Percentiles rank a stretch among this genome's conserved stretches.
These are phyloP conservation scores for Chimonanthus salicifolius DNA, from an alignment of 164 flowering plant genomes.

Conservation along the genomic window DNA sequence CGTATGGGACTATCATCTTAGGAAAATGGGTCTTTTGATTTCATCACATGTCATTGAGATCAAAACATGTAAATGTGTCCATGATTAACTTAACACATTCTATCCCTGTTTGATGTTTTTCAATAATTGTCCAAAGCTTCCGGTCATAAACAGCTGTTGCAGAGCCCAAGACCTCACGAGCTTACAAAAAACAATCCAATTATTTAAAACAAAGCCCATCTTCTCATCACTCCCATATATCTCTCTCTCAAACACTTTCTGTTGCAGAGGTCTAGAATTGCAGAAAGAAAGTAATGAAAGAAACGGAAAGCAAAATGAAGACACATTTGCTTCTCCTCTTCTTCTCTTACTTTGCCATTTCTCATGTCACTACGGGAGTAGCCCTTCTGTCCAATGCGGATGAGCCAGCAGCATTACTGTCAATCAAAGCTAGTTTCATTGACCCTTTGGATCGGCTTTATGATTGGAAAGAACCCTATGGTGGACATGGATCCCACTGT, in stretches of 20 bases:
- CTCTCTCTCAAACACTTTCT: conserved; percentile 5
- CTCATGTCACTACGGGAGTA: conserved; percentile 11
- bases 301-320: conserved; percentile 19
- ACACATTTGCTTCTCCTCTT: conserved; percentile 23
- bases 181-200: conserved; percentile 13
- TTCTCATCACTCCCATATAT: conserved; percentile 13
- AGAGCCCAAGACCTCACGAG: conserved; percentile 58
- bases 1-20: neutral
- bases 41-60: neutral
- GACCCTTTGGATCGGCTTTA: conserved; percentile 51
- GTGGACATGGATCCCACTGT: conserved; percentile 32
- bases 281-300: conserved; percentile 8
- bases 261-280: conserved; percentile 11
- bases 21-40: neutral
- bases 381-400: neutral
- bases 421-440: conserved; percentile 50
- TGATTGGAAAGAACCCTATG: conserved; percentile 51
- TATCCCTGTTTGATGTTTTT: conserved; percentile 37
- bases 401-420: conserved; percentile 40
- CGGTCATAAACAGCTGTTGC: conserved; percentile 49
- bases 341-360: conserved; percentile 25
- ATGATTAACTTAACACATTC: conserved; percentile 33
- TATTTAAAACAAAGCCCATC: conserved; percentile 12
- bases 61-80: neutral
- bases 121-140: conserved; percentile 35